Conservation (phyloP, 78 protist species). For the Dictyostelium intermedium region DNA sequence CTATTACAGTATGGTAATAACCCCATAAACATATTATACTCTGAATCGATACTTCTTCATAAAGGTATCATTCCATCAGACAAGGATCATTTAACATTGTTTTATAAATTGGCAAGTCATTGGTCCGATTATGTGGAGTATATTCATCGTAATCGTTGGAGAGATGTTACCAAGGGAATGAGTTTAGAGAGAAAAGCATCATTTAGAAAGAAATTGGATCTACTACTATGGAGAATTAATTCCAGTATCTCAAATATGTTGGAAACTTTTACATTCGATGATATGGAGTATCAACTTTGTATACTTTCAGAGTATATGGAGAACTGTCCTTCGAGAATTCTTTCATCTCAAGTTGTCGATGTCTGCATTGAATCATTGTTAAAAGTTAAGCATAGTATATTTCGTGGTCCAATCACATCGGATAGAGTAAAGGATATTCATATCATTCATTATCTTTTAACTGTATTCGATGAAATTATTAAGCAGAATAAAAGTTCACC, state of each 20-base stretch:
- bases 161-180: slow-evolving; percentile 70
- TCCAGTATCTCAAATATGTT: slow-evolving; percentile 24
- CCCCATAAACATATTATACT: slow-evolving; percentile 67
- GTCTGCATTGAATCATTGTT: slow-evolving; percentile 66
- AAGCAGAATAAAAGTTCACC: slow-evolving; percentile 67
- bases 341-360: slow-evolving; percentile 76
- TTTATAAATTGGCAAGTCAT: slow-evolving; percentile 49
- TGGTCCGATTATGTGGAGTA: slow-evolving; percentile 81
- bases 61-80: slow-evolving; percentile 71
- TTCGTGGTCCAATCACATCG: slow-evolving; percentile 18
- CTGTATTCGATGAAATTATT: slow-evolving; percentile 71
- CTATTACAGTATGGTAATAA: slow-evolving; percentile 55
- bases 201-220: slow-evolving; percentile 68
- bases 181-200: slow-evolving; percentile 29
- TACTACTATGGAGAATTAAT: slow-evolving; percentile 68
- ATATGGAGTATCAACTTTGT: slow-evolving; percentile 47
- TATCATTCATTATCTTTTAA: slow-evolving; percentile 53
- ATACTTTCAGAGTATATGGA: slow-evolving; percentile 65
- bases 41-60: slow-evolving; percentile 40
- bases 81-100: neutral
- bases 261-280: slow-evolving; percentile 22
- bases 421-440: slow-evolving; percentile 53
- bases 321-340: slow-evolving; percentile 56
- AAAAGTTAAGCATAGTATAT: slow-evolving; percentile 43
- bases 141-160: slow-evolving; percentile 69